Evolutionary conservation across 495 filamentous ascomycete species (phyloP).

Genomic region (Gamarada debralockiae): DNA sequence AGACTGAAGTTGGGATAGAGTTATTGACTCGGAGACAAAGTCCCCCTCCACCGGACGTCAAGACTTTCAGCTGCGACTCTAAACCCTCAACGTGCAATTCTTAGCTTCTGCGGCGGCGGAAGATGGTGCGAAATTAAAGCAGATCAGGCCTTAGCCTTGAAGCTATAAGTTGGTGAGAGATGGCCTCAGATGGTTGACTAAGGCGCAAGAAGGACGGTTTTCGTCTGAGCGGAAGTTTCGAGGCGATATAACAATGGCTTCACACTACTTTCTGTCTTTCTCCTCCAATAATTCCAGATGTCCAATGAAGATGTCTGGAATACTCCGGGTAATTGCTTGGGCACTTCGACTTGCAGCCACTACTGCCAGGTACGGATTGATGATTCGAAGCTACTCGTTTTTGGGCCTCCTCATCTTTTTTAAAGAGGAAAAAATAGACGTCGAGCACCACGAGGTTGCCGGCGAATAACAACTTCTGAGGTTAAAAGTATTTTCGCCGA

Average conservation of each 20-base stretch:
- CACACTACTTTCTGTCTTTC: background rate
- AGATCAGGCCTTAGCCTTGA: background rate
- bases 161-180: background rate
- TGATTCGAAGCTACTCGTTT: conserved; percentile 6
- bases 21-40: conserved; percentile 7
- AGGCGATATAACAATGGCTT: background rate
- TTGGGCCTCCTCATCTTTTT: background rate
- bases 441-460: too few relatives aligned
- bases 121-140: conserved; percentile 5
- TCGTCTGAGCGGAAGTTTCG: conserved; percentile 9
- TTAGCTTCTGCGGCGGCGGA: background rate
- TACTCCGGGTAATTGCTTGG: conserved; percentile 7
- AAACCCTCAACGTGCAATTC: conserved; percentile 2
- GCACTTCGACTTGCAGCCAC: background rate
- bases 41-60: conserved; percentile 1
- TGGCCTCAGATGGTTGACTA: background rate
- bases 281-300: too few relatives aligned
- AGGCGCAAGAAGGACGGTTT: background rate
- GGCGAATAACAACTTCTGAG: too few relatives aligned
- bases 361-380: conserved; percentile 11
- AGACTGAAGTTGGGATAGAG: conserved; percentile 22
- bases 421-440: too few relatives aligned
- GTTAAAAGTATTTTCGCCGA: too few relatives aligned
- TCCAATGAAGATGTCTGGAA: conserved; percentile 6
- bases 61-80: conserved; percentile 1